Percentiles rank a stretch among this genome's conserved stretches.
Evolutionary conservation across 148 eudicot genomes (phyloP).

Genomic region (Vaccinium macrocarpon): DNA sequence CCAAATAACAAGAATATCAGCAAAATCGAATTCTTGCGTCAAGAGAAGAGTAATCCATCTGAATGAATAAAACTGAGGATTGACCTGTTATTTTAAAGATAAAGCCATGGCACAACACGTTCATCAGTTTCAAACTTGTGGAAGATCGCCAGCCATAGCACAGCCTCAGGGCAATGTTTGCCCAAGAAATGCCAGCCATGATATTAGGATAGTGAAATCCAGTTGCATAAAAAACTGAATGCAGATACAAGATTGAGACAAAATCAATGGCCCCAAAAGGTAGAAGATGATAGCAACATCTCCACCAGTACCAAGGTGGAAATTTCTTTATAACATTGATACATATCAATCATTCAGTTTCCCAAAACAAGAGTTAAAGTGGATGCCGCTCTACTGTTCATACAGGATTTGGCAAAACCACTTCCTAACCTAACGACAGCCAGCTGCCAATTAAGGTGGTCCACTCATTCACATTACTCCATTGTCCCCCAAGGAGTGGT

Average conservation of each 20-base stretch:
- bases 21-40: slow-evolving; percentile 88
- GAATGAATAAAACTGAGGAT: slow-evolving; percentile 98
- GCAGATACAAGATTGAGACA: not conserved
- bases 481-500: not conserved
- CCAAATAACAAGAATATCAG: slow-evolving; percentile 89
- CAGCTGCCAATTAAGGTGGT: not conserved
- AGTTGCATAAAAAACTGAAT: not conserved
- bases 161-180: not conserved
- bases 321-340: not conserved
- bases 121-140: not conserved
- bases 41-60: slow-evolving; percentile 98
- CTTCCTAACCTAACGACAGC: not conserved
- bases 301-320: not conserved
- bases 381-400: not conserved
- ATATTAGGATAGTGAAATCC: not conserved
- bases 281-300: not conserved
- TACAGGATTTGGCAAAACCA: not conserved
- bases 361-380: not conserved
- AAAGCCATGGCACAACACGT: not conserved
- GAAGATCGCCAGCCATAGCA: not conserved
- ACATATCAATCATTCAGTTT: not conserved
- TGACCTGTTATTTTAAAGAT: slow-evolving; percentile 55
- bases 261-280: not conserved
- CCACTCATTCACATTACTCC: not conserved
- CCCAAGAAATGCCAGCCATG: not conserved